Base-by-base conservation (phyloP, 2,329 filamentous ascomycete genomes). In the Alternaria hordeiaustralica region DNA sequence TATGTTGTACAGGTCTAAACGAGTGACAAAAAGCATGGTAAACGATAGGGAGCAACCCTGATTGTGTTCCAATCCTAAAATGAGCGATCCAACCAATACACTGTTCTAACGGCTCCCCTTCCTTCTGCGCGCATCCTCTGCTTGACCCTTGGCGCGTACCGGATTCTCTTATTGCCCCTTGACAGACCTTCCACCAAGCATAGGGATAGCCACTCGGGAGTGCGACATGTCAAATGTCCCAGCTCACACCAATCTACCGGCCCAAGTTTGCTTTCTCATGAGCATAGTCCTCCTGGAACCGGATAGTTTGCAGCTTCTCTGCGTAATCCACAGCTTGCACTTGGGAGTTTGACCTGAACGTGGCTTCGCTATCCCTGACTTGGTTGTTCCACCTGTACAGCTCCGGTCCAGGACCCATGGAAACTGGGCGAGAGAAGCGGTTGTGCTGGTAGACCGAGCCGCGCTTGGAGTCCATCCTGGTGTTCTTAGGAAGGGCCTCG, bases 361-460 rank as follows among this genome's bases (percentile, higher is more conserved):
- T 63, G 12, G 30, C 61, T 11, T 61, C 60, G 21, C 60, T 57
- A 13, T 61, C 54, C n/a, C 53, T 58, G 4, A 21, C 12, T 41
- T 60, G 44, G 23, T 36, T 49, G 46, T 60, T 60, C 63, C 63
- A 66, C 25, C 63, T 60, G 23, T 63, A 63, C 26, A 66, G 25
- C 28, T 66, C 53, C 5, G 63, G 63, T 3, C 49, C 63, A 18
- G 47, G 21, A 10, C 51, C 56, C 13, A 43, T 61, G 12, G 65
- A 70, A 15, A 66, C 53, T 0, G 71, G 70, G 2, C 72, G 63
- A 5, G 64, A 84, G 75, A 86, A 86, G 50, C 84, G 82, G 68
- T 86, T 85, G 69, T 84, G 84, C 1, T 82, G 82, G 36, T 84
- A 79, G 55, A 85, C 58, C 20, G 66, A 71, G 30, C 62, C 63